A percentile compares a stretch with the other conserved stretches of the same genome.
These are phyloP conservation scores for Vaccinium corymbosum DNA, from an alignment of 148 eudicot species.

Conservation along the genomic window DNA sequence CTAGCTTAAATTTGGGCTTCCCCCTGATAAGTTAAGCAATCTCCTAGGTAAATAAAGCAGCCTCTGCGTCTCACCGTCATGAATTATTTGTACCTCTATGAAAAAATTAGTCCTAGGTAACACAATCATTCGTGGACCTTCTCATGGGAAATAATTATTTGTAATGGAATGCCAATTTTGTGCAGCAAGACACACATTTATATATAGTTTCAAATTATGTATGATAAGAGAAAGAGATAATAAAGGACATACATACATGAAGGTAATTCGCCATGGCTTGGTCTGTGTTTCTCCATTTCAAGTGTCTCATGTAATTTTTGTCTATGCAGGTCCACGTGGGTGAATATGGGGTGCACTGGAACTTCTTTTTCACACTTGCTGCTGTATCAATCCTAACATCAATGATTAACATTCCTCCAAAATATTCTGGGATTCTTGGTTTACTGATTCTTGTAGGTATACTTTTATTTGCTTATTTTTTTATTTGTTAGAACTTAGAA, in stretches of 20 bases:
- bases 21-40: neutral
- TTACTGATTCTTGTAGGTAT: constrained; percentile 62
- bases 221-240: neutral
- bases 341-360: constrained; percentile 99
- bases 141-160: neutral
- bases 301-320: neutral
- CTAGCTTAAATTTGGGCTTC: neutral
- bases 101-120: neutral
- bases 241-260: neutral
- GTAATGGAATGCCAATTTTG: neutral
- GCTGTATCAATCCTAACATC: constrained; percentile 78
- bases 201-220: neutral
- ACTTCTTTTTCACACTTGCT: constrained; percentile 98
- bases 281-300: neutral
- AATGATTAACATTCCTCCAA: constrained; percentile 61
- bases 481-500: constrained; percentile 1
- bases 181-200: neutral
- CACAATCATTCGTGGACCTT: neutral
- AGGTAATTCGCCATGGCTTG: neutral
- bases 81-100: neutral
- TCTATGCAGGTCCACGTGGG: constrained; percentile 80
- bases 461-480: constrained; percentile 11
- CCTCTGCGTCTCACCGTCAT: neutral
- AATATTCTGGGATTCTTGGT: constrained; percentile 80
- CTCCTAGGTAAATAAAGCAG: neutral